Percentiles rank a stretch among this genome's conserved stretches.
Conservation (phyloP, 1,284 basidiomycete species). For the Austroboletus novae-zelandiae region DNA sequence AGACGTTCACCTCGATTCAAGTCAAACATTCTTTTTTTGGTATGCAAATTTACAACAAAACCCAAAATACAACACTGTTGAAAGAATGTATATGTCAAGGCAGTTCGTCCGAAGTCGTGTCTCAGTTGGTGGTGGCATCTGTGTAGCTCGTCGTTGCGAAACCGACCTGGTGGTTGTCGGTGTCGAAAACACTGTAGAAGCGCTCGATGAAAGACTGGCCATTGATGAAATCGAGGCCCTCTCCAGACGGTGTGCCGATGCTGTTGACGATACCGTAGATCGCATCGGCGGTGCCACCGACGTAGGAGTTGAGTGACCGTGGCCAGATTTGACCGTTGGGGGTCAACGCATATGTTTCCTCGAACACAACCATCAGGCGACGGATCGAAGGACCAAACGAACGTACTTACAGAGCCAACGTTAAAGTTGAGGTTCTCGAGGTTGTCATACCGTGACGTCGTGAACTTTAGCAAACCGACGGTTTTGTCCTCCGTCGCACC, state of each 20-base stretch:
- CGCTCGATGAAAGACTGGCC: conserved; percentile 60
- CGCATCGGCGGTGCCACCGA: conserved; percentile 38
- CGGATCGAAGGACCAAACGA: background rate
- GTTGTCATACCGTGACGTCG: conserved; percentile 34
- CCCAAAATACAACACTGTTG: background rate
- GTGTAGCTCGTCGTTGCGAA: conserved; percentile 58
- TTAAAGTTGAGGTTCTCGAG: conserved; percentile 44
- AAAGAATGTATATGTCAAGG: background rate
- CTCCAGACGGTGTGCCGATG: conserved; percentile 27
- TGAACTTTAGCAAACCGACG: conserved; percentile 43
- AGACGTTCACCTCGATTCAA: background rate
- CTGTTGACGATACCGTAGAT: conserved; percentile 53
- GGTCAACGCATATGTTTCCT: conserved; percentile 30
- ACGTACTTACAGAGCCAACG: conserved; percentile 34
- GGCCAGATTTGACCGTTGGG: conserved; percentile 54
- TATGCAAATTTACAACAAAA: too few relatives aligned
- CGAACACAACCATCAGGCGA: conserved; percentile 25
- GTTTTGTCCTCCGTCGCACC: conserved; percentile 46
- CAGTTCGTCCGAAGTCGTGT: background rate
- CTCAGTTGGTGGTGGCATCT: conserved; percentile 53
- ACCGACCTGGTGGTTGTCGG: conserved; percentile 51
- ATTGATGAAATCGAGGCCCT: conserved; percentile 52
- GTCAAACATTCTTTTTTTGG: background rate
- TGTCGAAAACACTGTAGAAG: conserved; percentile 68
- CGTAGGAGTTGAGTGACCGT: conserved; percentile 38